phyloP scores from a whole-genome alignment of 306 rosid genomes.

The Urtica urens region DNA sequence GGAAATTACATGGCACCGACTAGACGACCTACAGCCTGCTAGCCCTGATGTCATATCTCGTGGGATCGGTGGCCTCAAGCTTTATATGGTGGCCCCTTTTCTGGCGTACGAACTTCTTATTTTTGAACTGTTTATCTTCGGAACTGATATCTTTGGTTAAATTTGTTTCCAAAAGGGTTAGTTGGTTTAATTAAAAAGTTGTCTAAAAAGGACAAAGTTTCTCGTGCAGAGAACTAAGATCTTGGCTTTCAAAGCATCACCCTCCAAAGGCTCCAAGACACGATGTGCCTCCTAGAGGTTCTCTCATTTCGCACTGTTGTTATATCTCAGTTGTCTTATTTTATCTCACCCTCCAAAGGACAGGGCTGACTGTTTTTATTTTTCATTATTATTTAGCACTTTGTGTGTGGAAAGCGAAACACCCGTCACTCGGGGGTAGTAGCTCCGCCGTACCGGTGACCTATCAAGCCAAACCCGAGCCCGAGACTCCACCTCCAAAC shows the following conservation, averaged over 20 bases:
- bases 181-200: neutral
- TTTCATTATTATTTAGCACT: conserved; percentile 40
- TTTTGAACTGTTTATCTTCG: conserved; percentile 20
- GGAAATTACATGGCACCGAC: conserved; percentile 97
- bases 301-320: neutral
- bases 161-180: too few species aligned
- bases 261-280: conserved; percentile 48
- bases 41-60: conserved; percentile 86
- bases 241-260: conserved; percentile 58
- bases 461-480: conserved; percentile 48
- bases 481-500: conserved; percentile 30
- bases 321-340: neutral
- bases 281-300: conserved; percentile 74
- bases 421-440: conserved; percentile 43
- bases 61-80: conserved; percentile 87
- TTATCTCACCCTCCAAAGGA: neutral
- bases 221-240: conserved; percentile 57
- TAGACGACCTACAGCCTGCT: conserved; percentile 80
- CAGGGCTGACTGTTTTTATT: conserved; percentile 15
- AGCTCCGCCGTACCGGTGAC: conserved; percentile 32
- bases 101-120: conserved; percentile 51
- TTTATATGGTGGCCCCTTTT: conserved; percentile 97
- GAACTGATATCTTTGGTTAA: conserved; percentile 1
- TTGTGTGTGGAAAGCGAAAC: conserved; percentile 75
- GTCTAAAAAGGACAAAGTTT: conserved; percentile 20